Conservation (phyloP, 2,329 filamentous ascomycete genomes). For the Colletotrichum orchidophilum region DNA sequence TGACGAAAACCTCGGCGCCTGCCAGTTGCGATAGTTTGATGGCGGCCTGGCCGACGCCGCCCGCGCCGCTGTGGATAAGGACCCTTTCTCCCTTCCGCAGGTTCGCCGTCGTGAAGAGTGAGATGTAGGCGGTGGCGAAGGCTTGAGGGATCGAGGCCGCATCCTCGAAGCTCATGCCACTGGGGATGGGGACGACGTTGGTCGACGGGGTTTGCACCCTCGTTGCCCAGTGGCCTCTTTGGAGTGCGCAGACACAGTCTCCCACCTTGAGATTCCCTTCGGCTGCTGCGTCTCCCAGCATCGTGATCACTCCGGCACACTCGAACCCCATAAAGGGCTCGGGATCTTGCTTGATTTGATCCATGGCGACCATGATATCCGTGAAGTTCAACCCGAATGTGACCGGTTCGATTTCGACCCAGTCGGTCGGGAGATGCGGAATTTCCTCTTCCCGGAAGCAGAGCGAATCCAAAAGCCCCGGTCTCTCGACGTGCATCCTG, state of each 20-base stretch:
- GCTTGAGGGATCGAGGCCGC: conserved; percentile 43
- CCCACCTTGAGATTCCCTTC: conserved; percentile 39
- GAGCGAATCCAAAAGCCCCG: neutral
- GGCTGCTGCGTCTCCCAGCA: conserved; percentile 39
- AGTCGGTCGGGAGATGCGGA: conserved; percentile 5
- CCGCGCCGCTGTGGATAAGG: conserved; percentile 47
- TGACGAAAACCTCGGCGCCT: conserved; percentile 45
- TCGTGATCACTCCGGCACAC: conserved; percentile 44
- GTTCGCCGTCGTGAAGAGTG: conserved; percentile 40
- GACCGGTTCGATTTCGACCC: conserved; percentile 39
- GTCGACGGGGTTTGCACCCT: conserved; percentile 31
- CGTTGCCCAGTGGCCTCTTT: conserved; percentile 33
- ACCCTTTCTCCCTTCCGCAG: conserved; percentile 41
- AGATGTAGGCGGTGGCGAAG: conserved; percentile 44
- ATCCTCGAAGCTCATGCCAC: conserved; percentile 45
- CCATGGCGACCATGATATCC: conserved; percentile 40
- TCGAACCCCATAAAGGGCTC: conserved; percentile 40
- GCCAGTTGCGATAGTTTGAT: conserved; percentile 42
- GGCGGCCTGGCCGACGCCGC: conserved; percentile 47
- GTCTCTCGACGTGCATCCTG: neutral
- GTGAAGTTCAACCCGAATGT: conserved; percentile 40
- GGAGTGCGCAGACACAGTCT: conserved; percentile 39
- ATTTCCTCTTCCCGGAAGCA: neutral
- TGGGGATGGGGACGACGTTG: conserved; percentile 46
- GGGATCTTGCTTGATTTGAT: conserved; percentile 30